Conservation (phyloP, 2,329 filamentous ascomycete genomes). For the Colletotrichum tropicale region DNA sequence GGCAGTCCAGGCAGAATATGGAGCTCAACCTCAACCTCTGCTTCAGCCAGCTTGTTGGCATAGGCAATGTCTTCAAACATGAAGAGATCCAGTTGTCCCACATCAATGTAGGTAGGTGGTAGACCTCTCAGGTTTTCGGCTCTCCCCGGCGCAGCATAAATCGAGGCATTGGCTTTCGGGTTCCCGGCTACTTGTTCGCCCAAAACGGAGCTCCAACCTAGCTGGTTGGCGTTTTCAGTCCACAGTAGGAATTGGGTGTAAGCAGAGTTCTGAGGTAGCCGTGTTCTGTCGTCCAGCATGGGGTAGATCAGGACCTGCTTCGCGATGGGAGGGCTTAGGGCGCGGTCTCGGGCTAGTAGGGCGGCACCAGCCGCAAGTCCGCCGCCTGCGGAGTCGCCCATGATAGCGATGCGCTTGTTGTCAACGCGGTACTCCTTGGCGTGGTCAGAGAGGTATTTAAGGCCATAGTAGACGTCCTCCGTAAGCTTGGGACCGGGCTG, state of each 20-base stretch:
- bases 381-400: slow-evolving; percentile 26
- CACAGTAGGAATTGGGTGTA: not conserved
- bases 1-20: slow-evolving; percentile 43
- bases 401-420: slow-evolving; percentile 22
- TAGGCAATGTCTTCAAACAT: slow-evolving; percentile 33
- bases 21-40: slow-evolving; percentile 38
- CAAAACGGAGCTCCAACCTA: not conserved
- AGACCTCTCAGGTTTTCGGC: slow-evolving; percentile 27
- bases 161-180: slow-evolving; percentile 1
- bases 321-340: slow-evolving; percentile 28
- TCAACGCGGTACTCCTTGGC: slow-evolving; percentile 24
- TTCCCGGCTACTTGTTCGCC: not conserved
- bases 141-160: slow-evolving; percentile 26
- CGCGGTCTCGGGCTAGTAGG: slow-evolving; percentile 41
- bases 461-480: slow-evolving; percentile 37
- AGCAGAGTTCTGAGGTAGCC: not conserved
- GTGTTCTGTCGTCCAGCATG: slow-evolving; percentile 36
- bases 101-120: slow-evolving; percentile 40
- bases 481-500: slow-evolving; percentile 35
- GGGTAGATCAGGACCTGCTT: slow-evolving; percentile 37
- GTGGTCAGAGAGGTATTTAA: slow-evolving; percentile 28
- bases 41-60: slow-evolving; percentile 32
- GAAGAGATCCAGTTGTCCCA: slow-evolving; percentile 42
- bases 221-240: not conserved
- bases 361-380: slow-evolving; percentile 27